Conservation (phyloP, 1,284 basidiomycete genomes). For the Heterobasidion irregulare region DNA sequence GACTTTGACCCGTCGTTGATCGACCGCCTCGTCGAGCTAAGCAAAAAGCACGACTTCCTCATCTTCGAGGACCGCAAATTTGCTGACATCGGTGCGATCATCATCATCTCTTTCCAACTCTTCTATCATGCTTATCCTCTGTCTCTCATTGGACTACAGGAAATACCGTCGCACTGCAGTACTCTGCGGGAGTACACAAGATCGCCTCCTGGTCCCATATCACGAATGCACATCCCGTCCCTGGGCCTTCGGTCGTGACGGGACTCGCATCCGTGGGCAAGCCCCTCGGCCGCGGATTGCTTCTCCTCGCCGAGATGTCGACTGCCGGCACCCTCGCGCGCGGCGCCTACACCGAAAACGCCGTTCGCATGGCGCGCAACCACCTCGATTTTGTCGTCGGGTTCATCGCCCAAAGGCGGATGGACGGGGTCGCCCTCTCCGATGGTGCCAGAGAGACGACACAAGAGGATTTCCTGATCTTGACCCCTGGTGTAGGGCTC, state of each 20-base stretch:
- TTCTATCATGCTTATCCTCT: not conserved
- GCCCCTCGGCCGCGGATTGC: constrained; percentile 78
- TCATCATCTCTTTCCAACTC: not conserved
- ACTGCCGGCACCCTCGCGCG: constrained; percentile 82
- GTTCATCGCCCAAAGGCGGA: constrained; percentile 87
- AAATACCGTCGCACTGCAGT: constrained; percentile 95
- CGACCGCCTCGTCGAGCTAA: constrained; percentile 62
- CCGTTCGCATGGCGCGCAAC: constrained; percentile 80
- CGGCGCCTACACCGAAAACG: constrained; percentile 79
- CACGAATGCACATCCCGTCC: constrained; percentile 94
- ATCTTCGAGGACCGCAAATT: constrained; percentile 99
- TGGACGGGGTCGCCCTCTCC: constrained; percentile 55
- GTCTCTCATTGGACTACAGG: constrained; percentile 38
- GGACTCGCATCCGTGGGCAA: constrained; percentile 84
- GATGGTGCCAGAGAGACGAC: constrained; percentile 25
- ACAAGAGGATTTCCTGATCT: constrained; percentile 75
- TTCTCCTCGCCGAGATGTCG: constrained; percentile 97
- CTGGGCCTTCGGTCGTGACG: constrained; percentile 88
- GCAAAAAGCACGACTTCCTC: constrained; percentile 83
- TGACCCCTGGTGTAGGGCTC: constrained; percentile 92
- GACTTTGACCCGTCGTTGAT: constrained; percentile 83
- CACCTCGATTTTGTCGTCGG: constrained; percentile 87
- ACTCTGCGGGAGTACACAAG: constrained; percentile 88
- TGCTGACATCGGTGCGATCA: constrained; percentile 85
- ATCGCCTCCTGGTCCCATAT: constrained; percentile 97